Conservation (phyloP, 2,329 filamentous ascomycete genomes). For the Phoma sp. region DNA sequence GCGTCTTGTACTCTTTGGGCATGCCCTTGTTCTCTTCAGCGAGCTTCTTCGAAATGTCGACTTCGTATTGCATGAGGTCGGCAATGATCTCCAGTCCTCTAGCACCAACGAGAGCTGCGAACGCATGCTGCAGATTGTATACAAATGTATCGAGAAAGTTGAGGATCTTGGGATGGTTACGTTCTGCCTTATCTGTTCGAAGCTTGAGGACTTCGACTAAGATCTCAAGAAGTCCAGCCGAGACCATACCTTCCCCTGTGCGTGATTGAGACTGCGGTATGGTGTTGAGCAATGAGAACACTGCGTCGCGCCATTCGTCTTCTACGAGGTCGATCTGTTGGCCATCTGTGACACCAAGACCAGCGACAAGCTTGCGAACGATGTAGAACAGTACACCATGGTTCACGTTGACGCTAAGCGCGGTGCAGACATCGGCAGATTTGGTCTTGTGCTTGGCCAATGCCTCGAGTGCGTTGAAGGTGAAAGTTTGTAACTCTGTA, state of each 20-base stretch:
- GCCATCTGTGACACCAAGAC: slow-evolving; percentile 64
- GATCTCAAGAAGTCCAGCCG: slow-evolving; percentile 87
- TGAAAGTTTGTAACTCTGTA: slow-evolving; percentile 79
- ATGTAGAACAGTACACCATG: slow-evolving; percentile 95
- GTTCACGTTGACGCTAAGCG: slow-evolving; percentile 94
- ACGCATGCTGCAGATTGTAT: slow-evolving; percentile 82
- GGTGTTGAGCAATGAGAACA: slow-evolving; percentile 86
- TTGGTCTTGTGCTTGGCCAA: slow-evolving; percentile 79
- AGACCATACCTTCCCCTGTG: slow-evolving; percentile 82
- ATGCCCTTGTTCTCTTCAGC: slow-evolving; percentile 76
- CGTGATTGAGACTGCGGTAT: slow-evolving; percentile 74
- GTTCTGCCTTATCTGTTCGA: slow-evolving; percentile 79
- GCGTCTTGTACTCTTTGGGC: slow-evolving; percentile 73
- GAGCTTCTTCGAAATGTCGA: slow-evolving; percentile 70
- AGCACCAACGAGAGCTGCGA: slow-evolving; percentile 80
- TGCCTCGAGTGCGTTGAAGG: slow-evolving; percentile 82
- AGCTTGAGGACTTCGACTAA: slow-evolving; percentile 87
- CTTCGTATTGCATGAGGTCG: slow-evolving; percentile 82
- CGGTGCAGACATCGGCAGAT: slow-evolving; percentile 80
- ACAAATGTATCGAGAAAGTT: slow-evolving; percentile 89
- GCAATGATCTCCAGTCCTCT: slow-evolving; percentile 89
- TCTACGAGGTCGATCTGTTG: slow-evolving; percentile 68
- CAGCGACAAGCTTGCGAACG: slow-evolving; percentile 85
- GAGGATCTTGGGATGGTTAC: slow-evolving; percentile 82
- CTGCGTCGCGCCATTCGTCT: slow-evolving; percentile 87